Evolutionary conservation across 176 grass and related monocot species (phyloP), one percentile per base, ranked within the genome.

Genomic region (Olyra latifolia): DNA sequence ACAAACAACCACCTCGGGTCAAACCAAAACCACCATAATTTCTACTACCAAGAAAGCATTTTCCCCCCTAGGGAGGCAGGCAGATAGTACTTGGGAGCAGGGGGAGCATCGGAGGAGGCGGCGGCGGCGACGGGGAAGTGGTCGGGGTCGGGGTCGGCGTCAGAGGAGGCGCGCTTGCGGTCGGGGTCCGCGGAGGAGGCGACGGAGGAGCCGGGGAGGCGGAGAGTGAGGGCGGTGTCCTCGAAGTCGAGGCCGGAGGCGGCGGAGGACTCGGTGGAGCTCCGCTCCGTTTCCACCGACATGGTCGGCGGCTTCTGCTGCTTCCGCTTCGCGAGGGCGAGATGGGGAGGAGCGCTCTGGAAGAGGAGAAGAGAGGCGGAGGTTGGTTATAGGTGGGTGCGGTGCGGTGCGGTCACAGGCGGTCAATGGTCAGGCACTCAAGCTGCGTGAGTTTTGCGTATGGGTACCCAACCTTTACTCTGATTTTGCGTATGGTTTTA

Each of bases 201-300:
- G 17, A 81, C 67, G 40, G 74, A 49, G 63, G 79, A 83, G 39
- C 97, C 97, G 0, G 97, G 97, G 30, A 91, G 88, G 56, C 90
- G 84, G 43, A 99, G 92, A 22, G 91, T 90, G 54, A 99, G 88
- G 57, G 89, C 93, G 38, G 97, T 99, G 62, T 99, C 97, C 46
- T 99, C 93, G 72, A 96, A 96, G 72, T 93, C 97, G 22, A 99
- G 65, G 2, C 86, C 92, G 4, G 92, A 98, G 3, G 69, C 86
- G 7, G 72, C 84, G 67, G 79, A 87, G n/a, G 86, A 87, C 78
- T 95, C 87, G 35, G 82, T 96, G 78, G 91, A 91, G 87, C 97
- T 99, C 66, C 90, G 80, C 79, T 92, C 87, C 87, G 93, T 92
- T 75, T 92, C 93, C 46, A 86, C 91, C 54, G 86, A 93, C 97